A percentile compares a stretch with the other conserved stretches of the same genome.
Evolutionary conservation across 2,329 filamentous ascomycete species (phyloP).

Genomic region (Rutstroemia sp.): DNA sequence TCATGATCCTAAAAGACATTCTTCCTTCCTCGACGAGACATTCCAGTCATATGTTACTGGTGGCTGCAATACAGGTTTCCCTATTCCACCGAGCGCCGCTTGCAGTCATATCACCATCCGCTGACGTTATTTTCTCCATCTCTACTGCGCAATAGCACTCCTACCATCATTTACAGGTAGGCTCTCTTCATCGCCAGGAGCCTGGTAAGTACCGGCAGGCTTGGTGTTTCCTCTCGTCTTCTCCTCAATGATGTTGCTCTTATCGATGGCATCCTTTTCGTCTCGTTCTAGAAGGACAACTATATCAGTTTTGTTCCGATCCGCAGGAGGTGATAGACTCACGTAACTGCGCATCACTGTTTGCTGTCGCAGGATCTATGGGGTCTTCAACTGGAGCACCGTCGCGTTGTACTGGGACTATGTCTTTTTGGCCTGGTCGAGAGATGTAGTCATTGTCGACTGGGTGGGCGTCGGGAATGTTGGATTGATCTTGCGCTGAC

Average conservation of each 20-base stretch:
- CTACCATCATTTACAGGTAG: slow-evolving; percentile 16
- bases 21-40: no score
- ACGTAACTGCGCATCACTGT: background rate
- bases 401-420: slow-evolving; percentile 3
- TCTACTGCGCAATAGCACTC: background rate
- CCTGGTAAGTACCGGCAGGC: slow-evolving; percentile 15
- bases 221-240: background rate
- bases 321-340: background rate
- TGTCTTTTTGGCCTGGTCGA: background rate
- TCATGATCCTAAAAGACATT: background rate
- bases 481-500: background rate
- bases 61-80: background rate
- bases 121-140: background rate
- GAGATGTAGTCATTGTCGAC: slow-evolving; percentile 5
- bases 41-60: no score
- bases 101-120: background rate
- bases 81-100: background rate
- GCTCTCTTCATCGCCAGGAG: slow-evolving; percentile 26
- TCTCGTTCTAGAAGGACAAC: background rate
- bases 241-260: background rate
- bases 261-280: background rate
- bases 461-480: background rate
- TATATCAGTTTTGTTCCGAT: background rate
- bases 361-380: background rate
- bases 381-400: slow-evolving; percentile 3